These are phyloP conservation scores for Pseudocercospora vitis DNA, from an alignment of 2,329 filamentous ascomycete species.

Conservation along the genomic window DNA sequence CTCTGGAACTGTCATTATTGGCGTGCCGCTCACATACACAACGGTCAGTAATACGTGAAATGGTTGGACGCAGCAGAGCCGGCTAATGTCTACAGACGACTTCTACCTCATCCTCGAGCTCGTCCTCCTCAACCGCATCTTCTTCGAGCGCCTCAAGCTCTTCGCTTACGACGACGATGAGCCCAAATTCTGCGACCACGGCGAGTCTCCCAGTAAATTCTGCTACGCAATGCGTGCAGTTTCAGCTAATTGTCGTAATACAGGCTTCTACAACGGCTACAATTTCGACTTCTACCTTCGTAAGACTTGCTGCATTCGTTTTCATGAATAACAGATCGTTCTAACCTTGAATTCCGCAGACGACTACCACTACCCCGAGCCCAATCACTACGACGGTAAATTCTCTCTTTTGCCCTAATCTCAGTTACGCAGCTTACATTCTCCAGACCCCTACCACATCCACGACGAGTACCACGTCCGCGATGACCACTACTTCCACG, in stretches of 20 bases:
- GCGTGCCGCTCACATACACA: background rate
- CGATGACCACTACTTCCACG: too few relatives aligned
- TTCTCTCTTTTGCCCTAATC: background rate
- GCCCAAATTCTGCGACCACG: too few relatives aligned
- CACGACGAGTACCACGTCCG: background rate
- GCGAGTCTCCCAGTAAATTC: too few relatives aligned
- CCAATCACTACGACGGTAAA: background rate
- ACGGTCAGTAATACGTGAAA: too few relatives aligned
- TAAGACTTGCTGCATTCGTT: too few relatives aligned
- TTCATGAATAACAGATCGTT: too few relatives aligned
- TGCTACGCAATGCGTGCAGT: too few relatives aligned
- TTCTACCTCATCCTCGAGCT: conserved; percentile 1
- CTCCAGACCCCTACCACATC: background rate
- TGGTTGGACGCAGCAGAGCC: too few relatives aligned
- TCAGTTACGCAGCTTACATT: background rate
- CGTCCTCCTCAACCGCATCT: background rate
- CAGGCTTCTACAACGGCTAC: background rate
- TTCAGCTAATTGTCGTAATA: background rate
- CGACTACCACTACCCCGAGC: too few relatives aligned
- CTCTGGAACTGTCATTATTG: conserved; percentile 5
- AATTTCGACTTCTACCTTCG: too few relatives aligned
- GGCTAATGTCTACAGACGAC: background rate
- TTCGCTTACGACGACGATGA: background rate
- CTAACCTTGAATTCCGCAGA: too few relatives aligned
- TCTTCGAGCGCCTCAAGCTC: conserved; percentile 2